Base-by-base conservation (phyloP, 768 basidiomycete genomes). In the Tricholoma flavovirens region DNA sequence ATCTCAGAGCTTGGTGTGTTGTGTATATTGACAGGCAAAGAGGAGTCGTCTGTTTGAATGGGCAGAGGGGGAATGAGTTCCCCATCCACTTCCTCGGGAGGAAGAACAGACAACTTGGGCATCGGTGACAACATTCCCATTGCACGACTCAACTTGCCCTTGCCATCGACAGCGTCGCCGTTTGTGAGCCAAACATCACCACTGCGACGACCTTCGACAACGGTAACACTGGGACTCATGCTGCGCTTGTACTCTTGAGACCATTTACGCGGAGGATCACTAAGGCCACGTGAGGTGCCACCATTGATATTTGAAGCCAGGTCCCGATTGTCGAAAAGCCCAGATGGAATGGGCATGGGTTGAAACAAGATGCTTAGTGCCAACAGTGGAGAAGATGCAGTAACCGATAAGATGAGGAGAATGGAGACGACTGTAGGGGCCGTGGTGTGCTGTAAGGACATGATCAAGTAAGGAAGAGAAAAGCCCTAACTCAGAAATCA, bases 111-210 rank as follows among this genome's bases (percentile, higher is more conserved):
- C 1, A 90, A 77, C 64, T 83, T 85, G 33, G 88, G 87, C 50
- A 74, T 77, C 17, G 86, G 79, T 9, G 75, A 69, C 30, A 89
- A 76, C 71, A 89, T 77, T n/a, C 77, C 80, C 26, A 89, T 63
- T 2, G 83, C 83, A 17, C 86, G 81, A 42, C 80, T 75, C 29
- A 87, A 60, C 62, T 83, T 85, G 54, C 72, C 71, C 67, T 83
- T 86, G 1, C 84, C 84, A 49, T 86, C 83, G 19, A 85, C 72
- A 6, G 87, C 87, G 57, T 88, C 82, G n/a, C 87, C 86, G 53
- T 84, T 85, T 11, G 80, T 67, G 60, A 89, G 69, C 88, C 88
- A 88, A 26, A 89, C 82, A 61, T 89, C 87, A 22, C 85, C 84
- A 60, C 85, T 87, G 48, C 84, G 83, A 30, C 84, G 80, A 26